Conservation (phyloP, 257 asterid species). For the Rauvolfia tetraphylla region DNA sequence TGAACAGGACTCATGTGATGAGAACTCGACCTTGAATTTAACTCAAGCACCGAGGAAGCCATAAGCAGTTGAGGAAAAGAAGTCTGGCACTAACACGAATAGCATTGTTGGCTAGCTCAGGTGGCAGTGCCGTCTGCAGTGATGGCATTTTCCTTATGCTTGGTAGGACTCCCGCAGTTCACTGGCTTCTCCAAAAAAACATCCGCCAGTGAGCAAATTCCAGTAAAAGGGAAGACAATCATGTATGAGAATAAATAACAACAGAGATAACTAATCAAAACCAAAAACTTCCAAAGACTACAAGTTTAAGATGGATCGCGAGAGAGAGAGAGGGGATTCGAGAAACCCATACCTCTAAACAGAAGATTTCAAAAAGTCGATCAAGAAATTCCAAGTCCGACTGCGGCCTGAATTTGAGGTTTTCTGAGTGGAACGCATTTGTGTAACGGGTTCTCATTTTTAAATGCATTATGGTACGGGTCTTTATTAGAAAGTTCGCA, state of each 20-base stretch:
- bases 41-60: too few relatives aligned
- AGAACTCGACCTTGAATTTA: slow-evolving; percentile 7
- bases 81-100: slow-evolving; percentile 52
- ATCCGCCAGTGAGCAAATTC: background rate
- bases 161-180: background rate
- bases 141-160: slow-evolving; percentile 55
- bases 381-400: background rate
- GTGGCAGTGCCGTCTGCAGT: slow-evolving; percentile 85
- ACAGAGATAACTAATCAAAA: background rate
- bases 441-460: too few relatives aligned
- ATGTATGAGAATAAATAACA: too few relatives aligned
- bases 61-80: background rate
- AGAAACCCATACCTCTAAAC: background rate
- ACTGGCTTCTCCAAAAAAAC: background rate
- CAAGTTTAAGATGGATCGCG: background rate
- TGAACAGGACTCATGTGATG: background rate
- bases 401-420: background rate
- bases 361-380: background rate
- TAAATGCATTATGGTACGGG: too few relatives aligned
- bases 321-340: background rate
- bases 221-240: too few relatives aligned
- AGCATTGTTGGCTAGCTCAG: slow-evolving; percentile 88
- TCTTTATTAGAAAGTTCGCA: too few relatives aligned
- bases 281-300: background rate
- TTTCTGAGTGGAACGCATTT: too few relatives aligned